Evolutionary conservation across 768 basidiomycete genomes (phyloP).

Genomic region (Chalciporus sphaerocephalus): DNA sequence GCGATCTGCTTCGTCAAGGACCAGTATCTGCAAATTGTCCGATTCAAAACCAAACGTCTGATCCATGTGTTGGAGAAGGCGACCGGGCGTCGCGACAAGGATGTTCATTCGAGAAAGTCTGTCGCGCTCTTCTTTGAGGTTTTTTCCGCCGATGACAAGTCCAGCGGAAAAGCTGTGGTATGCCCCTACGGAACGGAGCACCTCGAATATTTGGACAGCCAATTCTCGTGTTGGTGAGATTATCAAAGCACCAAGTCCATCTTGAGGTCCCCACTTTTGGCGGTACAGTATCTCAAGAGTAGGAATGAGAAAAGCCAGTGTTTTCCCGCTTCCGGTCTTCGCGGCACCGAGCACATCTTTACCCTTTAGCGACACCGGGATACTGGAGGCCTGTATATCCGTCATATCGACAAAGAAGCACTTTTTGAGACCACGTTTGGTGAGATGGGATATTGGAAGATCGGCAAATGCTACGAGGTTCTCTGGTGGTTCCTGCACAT

Average conservation of each 20-base stretch:
- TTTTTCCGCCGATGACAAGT: slow-evolving; percentile 94
- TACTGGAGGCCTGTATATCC: slow-evolving; percentile 61
- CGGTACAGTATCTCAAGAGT: slow-evolving; percentile 61
- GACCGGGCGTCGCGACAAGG: slow-evolving; percentile 94
- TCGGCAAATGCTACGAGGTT: slow-evolving; percentile 57
- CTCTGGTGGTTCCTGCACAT: slow-evolving; percentile 44
- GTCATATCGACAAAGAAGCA: slow-evolving; percentile 86
- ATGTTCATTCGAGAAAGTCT: slow-evolving; percentile 93
- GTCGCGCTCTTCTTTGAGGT: slow-evolving; percentile 86
- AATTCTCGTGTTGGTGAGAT: slow-evolving; percentile 93
- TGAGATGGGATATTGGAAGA: slow-evolving; percentile 72
- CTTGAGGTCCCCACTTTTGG: slow-evolving; percentile 66
- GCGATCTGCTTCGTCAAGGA: slow-evolving; percentile 95
- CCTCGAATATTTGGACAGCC: slow-evolving; percentile 97
- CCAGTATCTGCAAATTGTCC: slow-evolving; percentile 85
- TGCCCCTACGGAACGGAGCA: slow-evolving; percentile 87
- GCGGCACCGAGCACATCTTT: slow-evolving; percentile 68
- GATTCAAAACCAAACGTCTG: slow-evolving; percentile 94
- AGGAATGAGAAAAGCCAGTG: slow-evolving; percentile 68
- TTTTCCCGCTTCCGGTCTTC: slow-evolving; percentile 70
- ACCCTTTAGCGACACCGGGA: slow-evolving; percentile 58
- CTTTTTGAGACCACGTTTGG: slow-evolving; percentile 80
- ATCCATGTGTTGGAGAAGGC: slow-evolving; percentile 96
- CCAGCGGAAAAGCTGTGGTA: slow-evolving; percentile 92
- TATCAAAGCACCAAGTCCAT: slow-evolving; percentile 81